Conservation (phyloP, 83 land plant genomes). For the Thuja plicata region DNA sequence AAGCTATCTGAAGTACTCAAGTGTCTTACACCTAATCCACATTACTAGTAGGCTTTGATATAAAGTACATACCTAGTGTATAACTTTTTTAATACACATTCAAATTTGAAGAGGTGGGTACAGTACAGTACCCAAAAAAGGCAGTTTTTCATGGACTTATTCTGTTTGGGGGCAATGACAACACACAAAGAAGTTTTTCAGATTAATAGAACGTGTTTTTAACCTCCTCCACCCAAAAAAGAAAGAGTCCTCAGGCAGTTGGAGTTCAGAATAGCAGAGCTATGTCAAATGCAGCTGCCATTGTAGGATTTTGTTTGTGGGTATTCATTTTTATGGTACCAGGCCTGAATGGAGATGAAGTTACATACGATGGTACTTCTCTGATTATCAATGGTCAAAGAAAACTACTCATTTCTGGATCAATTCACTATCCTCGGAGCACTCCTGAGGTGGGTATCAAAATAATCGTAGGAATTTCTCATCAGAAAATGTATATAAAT, state of each 20-base stretch:
- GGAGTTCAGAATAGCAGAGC: neutral
- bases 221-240: neutral
- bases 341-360: neutral
- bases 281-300: neutral
- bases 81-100: neutral
- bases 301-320: neutral
- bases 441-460: slow-evolving; percentile 10
- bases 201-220: neutral
- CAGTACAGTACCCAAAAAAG: neutral
- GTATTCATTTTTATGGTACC: neutral
- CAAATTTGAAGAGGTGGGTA: neutral
- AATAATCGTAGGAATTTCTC: neutral
- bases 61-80: neutral
- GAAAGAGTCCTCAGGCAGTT: neutral
- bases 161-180: neutral
- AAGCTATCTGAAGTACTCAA: neutral
- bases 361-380: slow-evolving; percentile 18
- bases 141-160: neutral
- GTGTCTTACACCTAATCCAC: neutral
- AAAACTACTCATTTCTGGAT: slow-evolving; percentile 11
- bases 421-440: slow-evolving; percentile 21
- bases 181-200: neutral
- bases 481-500: neutral
- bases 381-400: slow-evolving; percentile 16
- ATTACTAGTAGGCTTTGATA: neutral